Evolutionary conservation across 352 stramenopile genomes (phyloP).

Genomic region (Peronospora belbahrii): DNA sequence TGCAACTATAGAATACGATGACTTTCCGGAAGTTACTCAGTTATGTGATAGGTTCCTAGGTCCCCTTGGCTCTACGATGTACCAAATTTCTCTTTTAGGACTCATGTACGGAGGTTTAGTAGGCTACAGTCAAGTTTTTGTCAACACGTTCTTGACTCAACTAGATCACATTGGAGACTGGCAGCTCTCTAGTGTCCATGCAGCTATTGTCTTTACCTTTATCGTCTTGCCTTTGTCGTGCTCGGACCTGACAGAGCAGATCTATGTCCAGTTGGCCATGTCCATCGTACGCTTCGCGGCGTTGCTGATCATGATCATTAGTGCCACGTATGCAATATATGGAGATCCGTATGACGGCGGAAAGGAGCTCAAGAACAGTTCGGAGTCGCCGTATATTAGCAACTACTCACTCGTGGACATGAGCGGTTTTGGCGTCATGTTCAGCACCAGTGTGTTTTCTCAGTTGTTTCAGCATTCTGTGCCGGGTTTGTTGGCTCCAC

Average conservation of each 20-base stretch:
- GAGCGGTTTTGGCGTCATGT: slow-evolving; percentile 83
- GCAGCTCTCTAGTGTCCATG: slow-evolving; percentile 45
- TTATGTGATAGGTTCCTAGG: slow-evolving; percentile 72
- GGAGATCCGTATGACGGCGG: slow-evolving; percentile 56
- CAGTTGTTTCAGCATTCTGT: slow-evolving; percentile 90
- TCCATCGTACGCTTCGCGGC: slow-evolving; percentile 82
- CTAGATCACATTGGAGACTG: slow-evolving; percentile 47
- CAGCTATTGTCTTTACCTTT: slow-evolving; percentile 62
- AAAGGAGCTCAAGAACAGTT: background rate
- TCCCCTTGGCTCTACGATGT: slow-evolving; percentile 50
- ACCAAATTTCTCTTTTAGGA: slow-evolving; percentile 78
- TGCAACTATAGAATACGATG: slow-evolving; percentile 26
- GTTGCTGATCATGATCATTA: slow-evolving; percentile 84
- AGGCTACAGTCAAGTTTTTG: slow-evolving; percentile 88
- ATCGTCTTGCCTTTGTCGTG: slow-evolving; percentile 86
- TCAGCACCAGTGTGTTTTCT: slow-evolving; percentile 86
- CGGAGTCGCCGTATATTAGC: slow-evolving; percentile 39
- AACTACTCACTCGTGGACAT: slow-evolving; percentile 58
- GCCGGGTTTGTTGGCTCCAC: slow-evolving; percentile 68
- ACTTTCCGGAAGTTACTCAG: slow-evolving; percentile 77
- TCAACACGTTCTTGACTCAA: slow-evolving; percentile 75
- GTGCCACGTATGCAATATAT: slow-evolving; percentile 67
- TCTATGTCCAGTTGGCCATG: slow-evolving; percentile 83
- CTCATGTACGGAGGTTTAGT: slow-evolving; percentile 87
- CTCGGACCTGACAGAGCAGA: slow-evolving; percentile 86